Conservation (phyloP, 495 filamentous ascomycete species). For the Cercophora newfieldiana region DNA sequence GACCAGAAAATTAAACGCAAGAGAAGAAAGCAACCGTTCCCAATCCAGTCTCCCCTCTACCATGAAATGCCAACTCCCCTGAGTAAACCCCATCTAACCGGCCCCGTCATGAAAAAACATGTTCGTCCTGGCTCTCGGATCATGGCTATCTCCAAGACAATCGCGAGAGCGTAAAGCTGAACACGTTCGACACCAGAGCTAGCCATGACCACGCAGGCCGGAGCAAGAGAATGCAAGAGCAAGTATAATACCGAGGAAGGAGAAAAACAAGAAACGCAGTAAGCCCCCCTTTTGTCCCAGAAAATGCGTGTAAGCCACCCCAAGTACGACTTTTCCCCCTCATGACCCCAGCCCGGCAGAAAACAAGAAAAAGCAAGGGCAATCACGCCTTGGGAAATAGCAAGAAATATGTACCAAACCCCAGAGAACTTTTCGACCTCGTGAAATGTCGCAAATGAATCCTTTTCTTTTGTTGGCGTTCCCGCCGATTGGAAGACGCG, state of each 20-base stretch:
- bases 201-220: not conserved
- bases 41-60: constrained; percentile 18
- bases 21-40: constrained; percentile 19
- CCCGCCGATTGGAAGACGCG: constrained; percentile 1
- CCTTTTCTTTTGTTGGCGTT: constrained; percentile 19
- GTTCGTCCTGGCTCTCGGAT: not conserved
- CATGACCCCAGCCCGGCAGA: constrained; percentile 20
- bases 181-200: not conserved
- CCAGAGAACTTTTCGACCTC: constrained; percentile 31
- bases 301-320: constrained; percentile 19
- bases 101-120: constrained; percentile 19
- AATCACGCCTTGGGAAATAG: constrained; percentile 25
- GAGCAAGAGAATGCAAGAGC: constrained; percentile 11
- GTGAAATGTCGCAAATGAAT: constrained; percentile 16
- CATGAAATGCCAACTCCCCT: constrained; percentile 22
- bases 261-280: constrained; percentile 13
- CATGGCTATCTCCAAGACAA: not conserved
- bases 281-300: constrained; percentile 25
- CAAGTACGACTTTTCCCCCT: constrained; percentile 32
- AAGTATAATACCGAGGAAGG: constrained; percentile 15
- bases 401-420: constrained; percentile 28
- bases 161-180: too few species aligned
- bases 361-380: constrained; percentile 13
- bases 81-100: constrained; percentile 21
- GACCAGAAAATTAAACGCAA: constrained; percentile 22